These are phyloP conservation scores for Geotrichum siamense DNA, from an alignment of 1,139 yeast species.

Conservation along the genomic window DNA sequence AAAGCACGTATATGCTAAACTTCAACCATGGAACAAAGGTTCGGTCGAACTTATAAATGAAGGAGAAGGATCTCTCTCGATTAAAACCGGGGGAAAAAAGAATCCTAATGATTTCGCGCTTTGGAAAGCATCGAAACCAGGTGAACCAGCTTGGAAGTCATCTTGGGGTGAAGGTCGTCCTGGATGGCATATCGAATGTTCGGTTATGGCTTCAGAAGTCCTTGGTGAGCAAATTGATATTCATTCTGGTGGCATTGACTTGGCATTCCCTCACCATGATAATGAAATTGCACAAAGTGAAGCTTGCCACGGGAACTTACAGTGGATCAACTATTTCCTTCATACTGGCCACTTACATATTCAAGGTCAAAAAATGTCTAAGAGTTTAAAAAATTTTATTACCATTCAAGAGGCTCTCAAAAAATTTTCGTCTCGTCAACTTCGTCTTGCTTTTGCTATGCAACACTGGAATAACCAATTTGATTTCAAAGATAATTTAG, in stretches of 20 bases:
- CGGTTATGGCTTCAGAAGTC: conserved; percentile 94
- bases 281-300: conserved; percentile 96
- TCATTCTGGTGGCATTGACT: conserved; percentile 94
- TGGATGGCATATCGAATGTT: conserved; percentile 99
- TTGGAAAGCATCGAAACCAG: conserved; percentile 95
- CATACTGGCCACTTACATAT: conserved; percentile 97
- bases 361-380: conserved; percentile 97
- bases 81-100: conserved; percentile 48
- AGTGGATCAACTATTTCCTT: conserved; percentile 94
- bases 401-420: conserved; percentile 86
- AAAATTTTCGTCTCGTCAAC: conserved; percentile 65
- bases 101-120: conserved; percentile 85
- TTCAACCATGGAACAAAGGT: conserved; percentile 98
- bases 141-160: conserved; percentile 94
- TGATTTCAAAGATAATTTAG: conserved; percentile 75
- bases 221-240: conserved; percentile 82
- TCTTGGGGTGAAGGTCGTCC: conserved; percentile 99
- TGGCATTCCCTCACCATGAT: conserved; percentile 99
- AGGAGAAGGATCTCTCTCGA: conserved; percentile 84
- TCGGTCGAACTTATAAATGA: conserved; percentile 79
- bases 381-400: conserved; percentile 87
- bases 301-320: conserved; percentile 80
- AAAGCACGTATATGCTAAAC: conserved; percentile 76
- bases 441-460: conserved; percentile 82
- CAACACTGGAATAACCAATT: conserved; percentile 89